Percentiles rank a stretch among this genome's conserved stretches.
phyloP scores from a whole-genome alignment of 805 yeast species.

The Suhomyces faveliae region DNA sequence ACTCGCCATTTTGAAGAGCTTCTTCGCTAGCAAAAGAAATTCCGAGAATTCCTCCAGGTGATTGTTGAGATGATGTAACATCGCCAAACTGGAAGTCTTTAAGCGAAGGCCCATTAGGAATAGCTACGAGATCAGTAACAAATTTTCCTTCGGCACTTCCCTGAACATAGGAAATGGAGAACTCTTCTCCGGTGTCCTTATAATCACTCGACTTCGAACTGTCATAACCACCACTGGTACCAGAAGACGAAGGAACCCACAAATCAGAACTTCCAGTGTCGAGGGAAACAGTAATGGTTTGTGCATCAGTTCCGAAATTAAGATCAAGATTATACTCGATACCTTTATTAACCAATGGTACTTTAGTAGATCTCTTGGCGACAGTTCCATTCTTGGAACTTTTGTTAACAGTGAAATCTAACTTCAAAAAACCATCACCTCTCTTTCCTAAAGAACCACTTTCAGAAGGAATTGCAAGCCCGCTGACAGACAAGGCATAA shows the following conservation, averaged over 20 bases:
- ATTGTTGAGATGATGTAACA: slow-evolving; percentile 7
- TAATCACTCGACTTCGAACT: slow-evolving; percentile 7
- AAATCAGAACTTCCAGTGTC: slow-evolving; percentile 15
- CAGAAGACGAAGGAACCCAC: slow-evolving; percentile 8
- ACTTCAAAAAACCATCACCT: background rate
- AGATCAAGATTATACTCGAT: slow-evolving; percentile 6
- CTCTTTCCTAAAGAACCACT: background rate
- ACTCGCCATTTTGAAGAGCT: background rate
- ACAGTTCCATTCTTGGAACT: background rate
- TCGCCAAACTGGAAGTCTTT: slow-evolving; percentile 10
- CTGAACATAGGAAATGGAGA: slow-evolving; percentile 4
- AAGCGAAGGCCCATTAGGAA: slow-evolving; percentile 8
- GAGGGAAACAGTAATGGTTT: slow-evolving; percentile 9
- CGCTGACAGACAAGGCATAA: background rate
- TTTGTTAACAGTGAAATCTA: slow-evolving; percentile 3
- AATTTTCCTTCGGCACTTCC: slow-evolving; percentile 1
- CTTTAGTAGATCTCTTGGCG: background rate
- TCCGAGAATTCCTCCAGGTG: slow-evolving; percentile 12
- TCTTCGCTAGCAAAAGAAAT: slow-evolving; percentile 2
- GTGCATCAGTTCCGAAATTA: slow-evolving; percentile 10
- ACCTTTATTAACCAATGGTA: slow-evolving; percentile 2
- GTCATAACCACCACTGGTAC: slow-evolving; percentile 6
- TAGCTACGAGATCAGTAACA: slow-evolving; percentile 7
- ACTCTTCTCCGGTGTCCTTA: slow-evolving; percentile 1
- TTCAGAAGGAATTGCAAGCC: background rate